Evolutionary conservation across 2,329 filamentous ascomycete species (phyloP), one percentile per base, ranked within the genome.

Genomic region (Fusarium sp.): DNA sequence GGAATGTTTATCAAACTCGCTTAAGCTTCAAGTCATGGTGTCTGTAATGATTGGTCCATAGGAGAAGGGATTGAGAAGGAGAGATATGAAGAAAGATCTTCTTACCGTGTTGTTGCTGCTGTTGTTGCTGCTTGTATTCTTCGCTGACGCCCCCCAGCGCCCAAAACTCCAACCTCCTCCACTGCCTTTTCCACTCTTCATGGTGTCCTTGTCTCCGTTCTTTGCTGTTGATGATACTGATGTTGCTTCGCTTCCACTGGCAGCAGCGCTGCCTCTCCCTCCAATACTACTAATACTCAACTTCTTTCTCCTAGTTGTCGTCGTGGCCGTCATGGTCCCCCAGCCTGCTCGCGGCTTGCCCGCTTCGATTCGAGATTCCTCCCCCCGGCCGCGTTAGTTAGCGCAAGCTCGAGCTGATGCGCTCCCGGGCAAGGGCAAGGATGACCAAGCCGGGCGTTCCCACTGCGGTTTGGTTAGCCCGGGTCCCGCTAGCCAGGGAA

Each of bases 131-230:
- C 54, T 72, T 56, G 68, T 52, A 32, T 72, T 54, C 20, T 45
- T 74, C 14, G 64, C 64, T 6, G 61, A 64, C 67, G 71, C 59
- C 5, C 72, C 65, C 72, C 72, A 74, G 39, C 72, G 72, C 45
- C 65, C 72, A 72, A 74, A 74, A 37, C 71, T 67, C 72, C 72
- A 74, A 27, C 72, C 66, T 18, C 72, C 62, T 14, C 39, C 68
- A 64, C 60, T 72, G 5, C 65, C 64, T 48, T 60, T 61, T n/a
- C 65, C 64, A 52, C 48, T 73, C 52, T 71, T 75, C 72, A 75
- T 75, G 3, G 54, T 73, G 7, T 74, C 72, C 27, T 63, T 64
- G 34, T 65, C 54, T 39, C 23, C 52, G 37, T 39, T 72, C 62
- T 73, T 35, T 70, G 14, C 20, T 58, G 54, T 20, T 41, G 32